These are phyloP conservation scores for Leccinum disarticulatum DNA, from an alignment of 768 basidiomycete species.

Conservation along the genomic window DNA sequence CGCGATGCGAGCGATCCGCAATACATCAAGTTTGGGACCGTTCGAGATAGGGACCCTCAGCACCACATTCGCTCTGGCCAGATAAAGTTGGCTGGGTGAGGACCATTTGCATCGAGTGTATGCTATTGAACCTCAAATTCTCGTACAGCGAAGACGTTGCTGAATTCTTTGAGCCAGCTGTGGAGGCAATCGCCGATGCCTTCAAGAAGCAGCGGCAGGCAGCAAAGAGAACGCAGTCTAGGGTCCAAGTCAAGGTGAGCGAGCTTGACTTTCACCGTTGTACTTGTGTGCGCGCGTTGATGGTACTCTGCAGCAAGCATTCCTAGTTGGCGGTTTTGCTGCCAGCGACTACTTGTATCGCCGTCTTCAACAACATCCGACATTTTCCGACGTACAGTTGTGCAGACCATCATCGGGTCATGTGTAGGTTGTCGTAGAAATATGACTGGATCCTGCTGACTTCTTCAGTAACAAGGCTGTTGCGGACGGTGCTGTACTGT, in stretches of 20 bases:
- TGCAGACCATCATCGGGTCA: conserved; percentile 46
- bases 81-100: conserved; percentile 38
- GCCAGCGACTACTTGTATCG: conserved; percentile 47
- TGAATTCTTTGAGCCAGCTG: conserved; percentile 43
- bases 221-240: conserved; percentile 11
- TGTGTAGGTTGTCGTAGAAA: conserved; percentile 33
- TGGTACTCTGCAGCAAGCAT: conserved; percentile 25
- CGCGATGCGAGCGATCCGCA: conserved; percentile 34
- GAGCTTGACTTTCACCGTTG: background rate
- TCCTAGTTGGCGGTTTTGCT: conserved; percentile 53
- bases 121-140: background rate
- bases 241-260: conserved; percentile 29
- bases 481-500: conserved; percentile 46
- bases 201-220: conserved; percentile 30
- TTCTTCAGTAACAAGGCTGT: conserved; percentile 44
- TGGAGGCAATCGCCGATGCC: conserved; percentile 35
- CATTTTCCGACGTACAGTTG: conserved; percentile 38
- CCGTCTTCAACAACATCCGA: conserved; percentile 38
- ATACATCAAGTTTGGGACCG: conserved; percentile 41
- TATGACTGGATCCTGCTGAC: background rate
- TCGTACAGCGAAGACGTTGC: conserved; percentile 35
- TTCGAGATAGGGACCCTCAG: conserved; percentile 34
- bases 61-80: conserved; percentile 37
- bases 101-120: background rate
- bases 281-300: background rate